Percentiles rank a stretch among this genome's conserved stretches.
Evolutionary conservation across 2,329 filamentous ascomycete genomes (phyloP).

Genomic region (Gyromitra esculenta): DNA sequence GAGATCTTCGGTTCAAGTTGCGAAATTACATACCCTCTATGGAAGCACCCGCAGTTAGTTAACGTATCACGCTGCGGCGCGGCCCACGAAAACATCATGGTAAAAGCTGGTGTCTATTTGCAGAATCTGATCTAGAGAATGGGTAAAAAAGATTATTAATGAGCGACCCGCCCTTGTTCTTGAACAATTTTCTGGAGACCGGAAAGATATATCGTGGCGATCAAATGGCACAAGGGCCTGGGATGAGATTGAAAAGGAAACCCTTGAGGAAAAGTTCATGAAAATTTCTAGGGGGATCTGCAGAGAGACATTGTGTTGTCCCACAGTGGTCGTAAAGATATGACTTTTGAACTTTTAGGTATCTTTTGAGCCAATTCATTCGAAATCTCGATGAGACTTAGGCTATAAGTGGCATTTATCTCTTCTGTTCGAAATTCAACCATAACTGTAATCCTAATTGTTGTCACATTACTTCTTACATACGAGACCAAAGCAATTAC

Average conservation of each 20-base stretch:
- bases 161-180: background rate
- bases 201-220: background rate
- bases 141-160: background rate
- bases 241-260: background rate
- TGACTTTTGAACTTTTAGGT: background rate
- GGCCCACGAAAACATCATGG: background rate
- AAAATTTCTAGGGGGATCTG: background rate
- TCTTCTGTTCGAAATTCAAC: conserved; percentile 8
- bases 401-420: conserved; percentile 5
- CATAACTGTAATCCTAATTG: conserved; percentile 15
- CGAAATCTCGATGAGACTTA: background rate
- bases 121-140: background rate
- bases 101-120: conserved; percentile 2
- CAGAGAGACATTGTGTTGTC: background rate
- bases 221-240: background rate
- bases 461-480: background rate
- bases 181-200: background rate
- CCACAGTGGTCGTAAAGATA: background rate
- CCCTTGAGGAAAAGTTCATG: background rate
- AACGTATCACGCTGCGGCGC: background rate
- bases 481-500: background rate
- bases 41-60: background rate
- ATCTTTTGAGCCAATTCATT: conserved; percentile 7
- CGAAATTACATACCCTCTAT: background rate
- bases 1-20: background rate